Percentiles rank a stretch among this genome's conserved stretches.
These are phyloP conservation scores for Trichoderma sp. DNA, from an alignment of 2,329 filamentous ascomycete species.

Conservation along the genomic window DNA sequence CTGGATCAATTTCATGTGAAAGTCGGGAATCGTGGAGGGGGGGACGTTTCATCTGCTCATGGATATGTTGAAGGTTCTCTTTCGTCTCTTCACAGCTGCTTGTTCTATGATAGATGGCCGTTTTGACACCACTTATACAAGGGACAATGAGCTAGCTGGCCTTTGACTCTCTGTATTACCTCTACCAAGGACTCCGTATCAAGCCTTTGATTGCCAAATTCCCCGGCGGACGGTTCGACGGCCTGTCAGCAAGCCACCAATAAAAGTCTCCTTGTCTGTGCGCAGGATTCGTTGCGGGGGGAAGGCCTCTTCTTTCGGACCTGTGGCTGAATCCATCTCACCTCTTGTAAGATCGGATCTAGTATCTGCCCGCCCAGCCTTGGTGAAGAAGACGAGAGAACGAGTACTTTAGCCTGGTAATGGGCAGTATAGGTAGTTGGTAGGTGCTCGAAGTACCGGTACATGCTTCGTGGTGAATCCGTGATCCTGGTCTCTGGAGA, in stretches of 20 bases:
- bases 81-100: too few relatives aligned
- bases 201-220: not conserved
- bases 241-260: conserved; percentile 14
- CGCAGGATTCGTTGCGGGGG: not conserved
- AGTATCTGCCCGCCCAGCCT: not conserved
- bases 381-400: not conserved
- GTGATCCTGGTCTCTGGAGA: not conserved
- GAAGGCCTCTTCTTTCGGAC: not conserved
- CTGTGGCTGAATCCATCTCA: not conserved
- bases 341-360: conserved; percentile 1
- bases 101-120: not conserved
- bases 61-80: too few relatives aligned
- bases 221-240: not conserved
- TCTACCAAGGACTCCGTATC: too few relatives aligned
- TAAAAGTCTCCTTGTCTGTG: not conserved
- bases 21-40: not conserved
- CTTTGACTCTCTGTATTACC: not conserved
- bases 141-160: too few relatives aligned
- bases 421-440: too few relatives aligned
- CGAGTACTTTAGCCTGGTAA: too few relatives aligned
- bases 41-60: not conserved
- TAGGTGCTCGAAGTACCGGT: not conserved
- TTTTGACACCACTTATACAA: too few relatives aligned
- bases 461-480: not conserved
- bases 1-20: conserved; percentile 7